Base-by-base conservation (phyloP, 345 rosid genomes). In the Gossypium raimondii region DNA sequence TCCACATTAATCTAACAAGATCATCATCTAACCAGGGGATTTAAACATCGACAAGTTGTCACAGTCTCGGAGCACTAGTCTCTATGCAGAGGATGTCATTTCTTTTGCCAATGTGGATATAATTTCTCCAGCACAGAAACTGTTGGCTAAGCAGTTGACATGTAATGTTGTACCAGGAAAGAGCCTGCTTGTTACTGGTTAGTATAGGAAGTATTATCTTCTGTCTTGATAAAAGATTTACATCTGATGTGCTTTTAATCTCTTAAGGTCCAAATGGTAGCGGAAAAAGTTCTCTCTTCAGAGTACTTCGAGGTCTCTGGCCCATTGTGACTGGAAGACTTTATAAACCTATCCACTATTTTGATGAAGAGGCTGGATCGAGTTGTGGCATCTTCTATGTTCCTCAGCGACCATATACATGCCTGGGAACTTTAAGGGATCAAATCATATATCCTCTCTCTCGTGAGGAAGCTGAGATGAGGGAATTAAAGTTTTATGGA, bases 361-460 rank as follows among this genome's bases (percentile, higher is more conserved):
- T 83, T 65, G 75, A 75, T 73, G 86, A 85, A 82, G 88, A 86
- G 75, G 73, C 81, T 24, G 89, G 88, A 83, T 77, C 78, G 25
- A 91, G 92, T 68, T 83, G 90, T 69, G 92, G 89, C 51, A 86
- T 95, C 67, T 95, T 93, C 82, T 95, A 89, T 78, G 90, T 95
- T 79, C 98, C 99, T 53, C 99, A 95, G 75, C 84, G 89, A 48
- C 99, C 98, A 11, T 95, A 95, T 78, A 93, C 98, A 59, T 93
- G 99, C 83, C 85, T 95, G 78, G 99, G 99, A 77, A 95, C 98
- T 71, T 80, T 95, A 81, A 87, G 99, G 85, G 99, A 95, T 88
- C 99, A 95, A 83, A 91, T 95, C 70, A 95, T 95, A 82, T 95
- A 95, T 82, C 99, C 99, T 68, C 87, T 95, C 70, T 95, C 99